Evolutionary conservation across 139 green algal genomes (phyloP), one percentile per base, ranked within the genome.

Genomic region (Micractinium sp.): DNA sequence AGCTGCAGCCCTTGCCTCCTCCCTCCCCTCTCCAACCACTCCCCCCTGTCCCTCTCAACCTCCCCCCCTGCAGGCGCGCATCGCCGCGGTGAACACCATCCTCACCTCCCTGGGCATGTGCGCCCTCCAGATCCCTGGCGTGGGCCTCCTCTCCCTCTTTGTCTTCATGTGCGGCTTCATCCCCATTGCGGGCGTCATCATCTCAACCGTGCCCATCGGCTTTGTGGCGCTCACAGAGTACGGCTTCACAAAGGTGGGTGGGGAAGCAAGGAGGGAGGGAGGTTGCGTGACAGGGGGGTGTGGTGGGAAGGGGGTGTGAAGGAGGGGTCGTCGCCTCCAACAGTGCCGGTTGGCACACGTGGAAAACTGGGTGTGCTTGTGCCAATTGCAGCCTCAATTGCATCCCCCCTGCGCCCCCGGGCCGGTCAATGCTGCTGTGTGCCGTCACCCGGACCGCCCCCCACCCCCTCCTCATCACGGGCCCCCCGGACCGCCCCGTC

Each of bases 101-200:
- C 90, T 99, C 20, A 99, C 97, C 0, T 93, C 93, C 0, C 33
- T 95, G 31, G 97, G 97, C 89, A 98, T 99, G 94, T 98, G 95
- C 92, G 36, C 92, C 20, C 92, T 99, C 80, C 67, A 92, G 1
- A 95, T 99, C 33, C 96, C 97, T 0, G 95, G 96, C 79, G 91
- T 98, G 3, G 96, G 94, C 35, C 93, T 98, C 47, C 93, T 99
- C 25, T 97, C 95, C 0, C 91, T 99, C 19, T 97, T 99, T 87
- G 97, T 99, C 22, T 99, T 99, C 92, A 92, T 98, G 56, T 99
- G 97, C 94, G 94, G 90, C 90, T 98, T 98, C 92, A 97, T 98
- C 81, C 96, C 96, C 79, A 97, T 99, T 66, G 96, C 96, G 47
- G 97, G 97, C n/a, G 93, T 96, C 82, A 95, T 98, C 93, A 97